Evolutionary conservation across 768 basidiomycete genomes (phyloP).

Genomic region (Plicaturopsis crispa): DNA sequence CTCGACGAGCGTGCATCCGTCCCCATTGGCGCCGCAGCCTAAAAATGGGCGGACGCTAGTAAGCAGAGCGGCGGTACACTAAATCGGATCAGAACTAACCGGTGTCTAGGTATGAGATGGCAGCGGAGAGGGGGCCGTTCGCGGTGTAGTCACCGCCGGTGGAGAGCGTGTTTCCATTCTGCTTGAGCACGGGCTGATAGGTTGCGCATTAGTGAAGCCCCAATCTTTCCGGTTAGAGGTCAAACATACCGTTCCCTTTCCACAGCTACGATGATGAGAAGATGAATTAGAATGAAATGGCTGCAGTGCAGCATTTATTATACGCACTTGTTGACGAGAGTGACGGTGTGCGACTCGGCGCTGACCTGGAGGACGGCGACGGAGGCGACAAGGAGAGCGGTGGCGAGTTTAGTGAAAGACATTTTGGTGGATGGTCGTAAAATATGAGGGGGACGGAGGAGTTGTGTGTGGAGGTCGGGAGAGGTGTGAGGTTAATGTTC

Average conservation of each 20-base stretch:
- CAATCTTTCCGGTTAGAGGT: background rate
- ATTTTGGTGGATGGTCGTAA: too few relatives aligned
- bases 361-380: too few relatives aligned
- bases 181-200: constrained; percentile 17
- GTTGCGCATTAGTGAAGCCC: background rate
- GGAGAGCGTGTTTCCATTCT: constrained; percentile 17
- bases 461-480: too few relatives aligned
- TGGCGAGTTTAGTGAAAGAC: constrained; percentile 10
- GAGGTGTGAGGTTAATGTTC: too few relatives aligned
- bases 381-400: constrained; percentile 8
- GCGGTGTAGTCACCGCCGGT: constrained; percentile 19
- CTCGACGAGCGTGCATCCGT: constrained; percentile 26
- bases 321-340: too few relatives aligned
- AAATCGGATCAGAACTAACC: background rate
- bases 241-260: constrained; percentile 4
- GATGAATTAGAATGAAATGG: too few relatives aligned
- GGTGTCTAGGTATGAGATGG: constrained; percentile 21
- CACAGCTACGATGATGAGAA: too few relatives aligned
- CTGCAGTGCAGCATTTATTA: too few relatives aligned
- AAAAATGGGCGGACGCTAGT: constrained; percentile 14
- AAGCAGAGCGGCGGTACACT: background rate
- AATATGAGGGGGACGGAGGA: too few relatives aligned
- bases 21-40: constrained; percentile 26
- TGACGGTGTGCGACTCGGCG: too few relatives aligned
- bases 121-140: constrained; percentile 19